A percentile compares a stretch with the other conserved stretches of the same genome.
These are phyloP conservation scores for Dictyostelium intermedium DNA, from an alignment of 78 protist genomes.

Conservation along the genomic window DNA sequence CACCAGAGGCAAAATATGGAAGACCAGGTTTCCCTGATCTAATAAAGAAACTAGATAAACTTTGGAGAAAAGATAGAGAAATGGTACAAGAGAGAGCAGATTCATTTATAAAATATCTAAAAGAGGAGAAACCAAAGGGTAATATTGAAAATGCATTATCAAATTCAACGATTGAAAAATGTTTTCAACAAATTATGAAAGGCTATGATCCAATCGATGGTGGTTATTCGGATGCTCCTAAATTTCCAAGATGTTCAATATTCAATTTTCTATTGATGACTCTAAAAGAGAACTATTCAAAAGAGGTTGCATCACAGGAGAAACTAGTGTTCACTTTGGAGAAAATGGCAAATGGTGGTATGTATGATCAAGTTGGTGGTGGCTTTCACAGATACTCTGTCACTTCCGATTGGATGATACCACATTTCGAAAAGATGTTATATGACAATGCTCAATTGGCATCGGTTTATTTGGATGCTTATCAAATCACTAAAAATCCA, in stretches of 20 bases:
- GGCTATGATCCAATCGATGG: slow-evolving; percentile 78
- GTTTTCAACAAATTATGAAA: neutral
- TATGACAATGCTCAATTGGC: slow-evolving; percentile 87
- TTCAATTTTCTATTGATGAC: slow-evolving; percentile 36
- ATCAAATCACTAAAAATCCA: slow-evolving; percentile 10
- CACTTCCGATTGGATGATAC: slow-evolving; percentile 83
- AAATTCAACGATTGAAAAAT: neutral
- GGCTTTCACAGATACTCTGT: slow-evolving; percentile 90
- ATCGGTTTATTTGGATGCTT: slow-evolving; percentile 82
- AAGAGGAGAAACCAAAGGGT: slow-evolving; percentile 49
- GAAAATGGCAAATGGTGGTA: slow-evolving; percentile 88
- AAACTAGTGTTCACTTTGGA: slow-evolving; percentile 57
- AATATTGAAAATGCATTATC: slow-evolving; percentile 17
- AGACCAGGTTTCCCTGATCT: slow-evolving; percentile 61
- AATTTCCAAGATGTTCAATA: slow-evolving; percentile 85
- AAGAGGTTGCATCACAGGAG: neutral
- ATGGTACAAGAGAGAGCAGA: slow-evolving; percentile 39
- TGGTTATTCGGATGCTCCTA: slow-evolving; percentile 88
- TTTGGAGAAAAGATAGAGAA: slow-evolving; percentile 63
- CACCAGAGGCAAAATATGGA: slow-evolving; percentile 74
- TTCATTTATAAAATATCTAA: slow-evolving; percentile 29
- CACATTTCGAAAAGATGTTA: slow-evolving; percentile 92
- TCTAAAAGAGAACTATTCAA: neutral
- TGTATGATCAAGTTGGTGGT: slow-evolving; percentile 90
- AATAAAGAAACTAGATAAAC: neutral